phyloP scores from a whole-genome alignment of 2,329 filamentous ascomycete species.

The Beauveria varroae region DNA sequence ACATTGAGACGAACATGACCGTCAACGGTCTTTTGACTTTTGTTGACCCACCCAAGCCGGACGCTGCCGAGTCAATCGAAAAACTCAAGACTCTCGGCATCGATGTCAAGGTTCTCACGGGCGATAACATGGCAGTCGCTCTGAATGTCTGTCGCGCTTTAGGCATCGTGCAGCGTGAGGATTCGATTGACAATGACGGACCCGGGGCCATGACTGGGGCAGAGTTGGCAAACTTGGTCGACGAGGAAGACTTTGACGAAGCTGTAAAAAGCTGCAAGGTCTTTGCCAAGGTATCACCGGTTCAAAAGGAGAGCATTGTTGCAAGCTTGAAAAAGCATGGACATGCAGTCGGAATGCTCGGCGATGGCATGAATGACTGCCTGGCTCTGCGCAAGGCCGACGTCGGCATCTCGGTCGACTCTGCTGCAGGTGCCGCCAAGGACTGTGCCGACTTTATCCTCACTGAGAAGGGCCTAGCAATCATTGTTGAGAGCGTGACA shows the following conservation, averaged over 20 bases:
- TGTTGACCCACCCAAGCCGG: conserved; percentile 22
- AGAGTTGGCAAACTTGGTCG: conserved; percentile 16
- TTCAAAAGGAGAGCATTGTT: conserved; percentile 21
- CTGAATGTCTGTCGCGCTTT: conserved; percentile 22
- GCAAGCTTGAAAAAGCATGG: conserved; percentile 18
- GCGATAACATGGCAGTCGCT: conserved; percentile 21
- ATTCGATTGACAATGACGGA: conserved; percentile 14
- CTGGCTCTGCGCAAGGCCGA: conserved; percentile 21
- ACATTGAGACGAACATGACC: conserved; percentile 19
- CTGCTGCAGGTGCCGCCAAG: conserved; percentile 22
- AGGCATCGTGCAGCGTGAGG: conserved; percentile 14
- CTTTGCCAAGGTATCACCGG: conserved; percentile 22
- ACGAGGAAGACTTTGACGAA: conserved; percentile 17
- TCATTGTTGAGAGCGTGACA: conserved; percentile 20
- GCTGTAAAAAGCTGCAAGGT: conserved; percentile 19
- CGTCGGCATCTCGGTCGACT: conserved; percentile 24
- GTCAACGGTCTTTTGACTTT: conserved; percentile 22
- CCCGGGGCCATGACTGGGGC: conserved; percentile 20
- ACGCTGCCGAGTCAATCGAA: conserved; percentile 19
- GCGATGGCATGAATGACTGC: conserved; percentile 25
- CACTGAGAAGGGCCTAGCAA: conserved; percentile 22
- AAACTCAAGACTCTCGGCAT: conserved; percentile 18
- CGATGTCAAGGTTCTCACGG: conserved; percentile 22
- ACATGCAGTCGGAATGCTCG: conserved; percentile 22
- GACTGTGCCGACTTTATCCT: conserved; percentile 23